phyloP scores from a whole-genome alignment of 179 eudicot species.

The Spinacia oleracea region DNA sequence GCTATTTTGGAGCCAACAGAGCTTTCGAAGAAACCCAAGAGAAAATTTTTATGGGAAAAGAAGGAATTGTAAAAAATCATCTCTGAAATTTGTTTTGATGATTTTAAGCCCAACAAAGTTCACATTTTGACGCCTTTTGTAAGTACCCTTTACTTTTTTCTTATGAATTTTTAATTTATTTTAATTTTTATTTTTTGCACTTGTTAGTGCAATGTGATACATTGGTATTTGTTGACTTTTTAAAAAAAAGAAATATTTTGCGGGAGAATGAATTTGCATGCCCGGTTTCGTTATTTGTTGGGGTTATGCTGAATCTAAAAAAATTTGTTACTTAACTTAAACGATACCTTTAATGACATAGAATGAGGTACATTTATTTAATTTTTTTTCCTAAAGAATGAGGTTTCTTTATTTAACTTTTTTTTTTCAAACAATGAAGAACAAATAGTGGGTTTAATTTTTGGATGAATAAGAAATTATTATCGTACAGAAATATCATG shows the following conservation, averaged over 20 bases:
- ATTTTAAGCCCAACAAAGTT: constrained; percentile 34
- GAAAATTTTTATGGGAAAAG: constrained; percentile 43
- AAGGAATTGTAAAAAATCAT: constrained; percentile 29
- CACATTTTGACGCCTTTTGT: constrained; percentile 47
- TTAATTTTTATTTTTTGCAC: not conserved
- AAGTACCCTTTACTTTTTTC: constrained; percentile 16
- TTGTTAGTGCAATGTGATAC: not conserved
- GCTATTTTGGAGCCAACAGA: constrained; percentile 15
- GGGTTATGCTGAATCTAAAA: not conserved
- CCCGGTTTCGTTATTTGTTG: too few relatives aligned
- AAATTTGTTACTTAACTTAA: too few relatives aligned
- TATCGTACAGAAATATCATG: not conserved
- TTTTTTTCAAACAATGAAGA: too few relatives aligned
- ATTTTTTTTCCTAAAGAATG: too few relatives aligned
- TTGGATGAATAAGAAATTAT: not conserved
- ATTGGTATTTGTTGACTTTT: too few relatives aligned
- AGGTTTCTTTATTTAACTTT: too few relatives aligned
- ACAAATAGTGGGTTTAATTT: not conserved
- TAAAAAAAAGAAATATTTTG: too few relatives aligned
- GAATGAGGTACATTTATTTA: too few relatives aligned
- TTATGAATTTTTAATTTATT: not conserved
- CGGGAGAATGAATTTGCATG: too few relatives aligned
- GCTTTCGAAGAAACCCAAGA: constrained; percentile 9
- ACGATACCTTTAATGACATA: too few relatives aligned
- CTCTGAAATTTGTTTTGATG: constrained; percentile 14